Evolutionary conservation across 1,139 yeast genomes (phyloP).

Genomic region (Yamadazyma sp.): DNA sequence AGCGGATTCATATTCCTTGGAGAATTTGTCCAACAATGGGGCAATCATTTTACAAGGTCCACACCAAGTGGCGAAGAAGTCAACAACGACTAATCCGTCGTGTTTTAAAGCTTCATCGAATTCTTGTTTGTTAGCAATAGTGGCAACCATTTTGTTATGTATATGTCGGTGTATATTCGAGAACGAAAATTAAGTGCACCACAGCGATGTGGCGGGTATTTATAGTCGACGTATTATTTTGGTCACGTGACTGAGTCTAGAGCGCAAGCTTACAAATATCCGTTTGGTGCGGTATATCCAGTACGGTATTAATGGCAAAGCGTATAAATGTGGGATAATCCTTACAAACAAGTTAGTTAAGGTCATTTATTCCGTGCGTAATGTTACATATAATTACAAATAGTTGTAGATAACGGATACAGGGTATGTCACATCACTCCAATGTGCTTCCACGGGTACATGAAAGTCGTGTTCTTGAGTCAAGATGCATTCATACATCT

Average conservation of each 20-base stretch:
- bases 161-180: too few relatives aligned
- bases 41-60: conserved; percentile 90
- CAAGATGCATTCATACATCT: conserved; percentile 8
- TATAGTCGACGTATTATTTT: conserved; percentile 7
- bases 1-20: conserved; percentile 47
- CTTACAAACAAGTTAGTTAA: too few relatives aligned
- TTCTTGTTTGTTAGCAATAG: conserved; percentile 40
- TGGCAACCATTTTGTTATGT: conserved; percentile 41
- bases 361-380: too few relatives aligned
- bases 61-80: conserved; percentile 90
- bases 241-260: conserved; percentile 10
- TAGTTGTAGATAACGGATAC: conserved; percentile 12
- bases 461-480: conserved; percentile 7
- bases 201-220: too few relatives aligned
- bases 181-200: too few relatives aligned
- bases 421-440: conserved; percentile 11
- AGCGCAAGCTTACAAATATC: conserved; percentile 1
- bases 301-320: too few relatives aligned
- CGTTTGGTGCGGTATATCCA: too few relatives aligned
- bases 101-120: conserved; percentile 58
- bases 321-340: too few relatives aligned
- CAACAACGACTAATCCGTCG: conserved; percentile 71
- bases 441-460: conserved; percentile 3
- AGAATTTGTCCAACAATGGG: conserved; percentile 70
- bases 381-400: conserved; percentile 1